Percentiles rank a stretch among this genome's conserved stretches.
phyloP scores from a whole-genome alignment of 1,284 basidiomycete species.

The Sparassis latifolia region DNA sequence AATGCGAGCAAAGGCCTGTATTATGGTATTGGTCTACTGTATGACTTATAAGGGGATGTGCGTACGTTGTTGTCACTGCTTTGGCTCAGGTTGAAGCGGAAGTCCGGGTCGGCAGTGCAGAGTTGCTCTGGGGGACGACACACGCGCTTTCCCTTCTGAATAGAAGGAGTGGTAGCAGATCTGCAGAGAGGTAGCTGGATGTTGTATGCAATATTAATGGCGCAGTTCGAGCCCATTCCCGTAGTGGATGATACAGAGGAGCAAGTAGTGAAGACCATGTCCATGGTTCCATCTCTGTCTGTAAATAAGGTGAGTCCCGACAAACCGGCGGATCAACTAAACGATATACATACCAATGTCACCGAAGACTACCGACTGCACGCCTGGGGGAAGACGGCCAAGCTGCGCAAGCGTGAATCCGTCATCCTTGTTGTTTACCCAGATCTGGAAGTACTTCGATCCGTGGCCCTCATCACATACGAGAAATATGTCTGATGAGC shows the following conservation, averaged over 20 bases:
- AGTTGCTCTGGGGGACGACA: constrained; percentile 80
- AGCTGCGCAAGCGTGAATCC: constrained; percentile 70
- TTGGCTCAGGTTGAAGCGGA: constrained; percentile 68
- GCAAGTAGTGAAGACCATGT: constrained; percentile 91
- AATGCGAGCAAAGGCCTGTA: constrained; percentile 62
- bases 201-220: constrained; percentile 92
- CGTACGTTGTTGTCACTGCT: constrained; percentile 51
- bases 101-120: constrained; percentile 77
- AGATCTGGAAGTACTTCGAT: constrained; percentile 77
- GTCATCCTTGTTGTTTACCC: constrained; percentile 77
- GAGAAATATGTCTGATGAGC: constrained; percentile 74
- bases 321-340: background rate
- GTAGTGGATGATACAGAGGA: constrained; percentile 55
- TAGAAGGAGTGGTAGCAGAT: constrained; percentile 38
- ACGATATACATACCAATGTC: constrained; percentile 68
- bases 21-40: constrained; percentile 1
- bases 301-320: background rate
- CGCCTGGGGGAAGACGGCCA: constrained; percentile 70
- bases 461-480: constrained; percentile 64
- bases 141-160: constrained; percentile 43
- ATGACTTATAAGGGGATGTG: constrained; percentile 3
- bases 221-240: constrained; percentile 72
- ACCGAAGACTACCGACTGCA: constrained; percentile 82
- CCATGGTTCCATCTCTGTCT: constrained; percentile 96
- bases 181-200: constrained; percentile 82